Base-by-base conservation (phyloP, 495 filamentous ascomycete species). In the Penicillium goetzii region DNA sequence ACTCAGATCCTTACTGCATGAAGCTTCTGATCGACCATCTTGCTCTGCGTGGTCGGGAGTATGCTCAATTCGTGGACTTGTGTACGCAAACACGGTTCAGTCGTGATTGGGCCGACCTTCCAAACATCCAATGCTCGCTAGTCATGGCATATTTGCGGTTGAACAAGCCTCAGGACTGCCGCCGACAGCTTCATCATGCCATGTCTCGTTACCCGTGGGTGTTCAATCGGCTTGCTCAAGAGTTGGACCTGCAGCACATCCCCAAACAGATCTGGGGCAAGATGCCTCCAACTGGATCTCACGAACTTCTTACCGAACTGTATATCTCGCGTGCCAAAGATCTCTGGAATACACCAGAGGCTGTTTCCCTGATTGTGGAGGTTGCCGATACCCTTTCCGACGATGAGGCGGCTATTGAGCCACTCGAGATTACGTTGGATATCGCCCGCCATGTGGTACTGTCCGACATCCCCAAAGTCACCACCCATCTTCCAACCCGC, bases 261-360 rank as follows among this genome's bases (percentile, higher is more conserved):
- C 92, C 95, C 0, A 85, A 85, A 34, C 80, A 86, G 0, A 86
- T 97, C 36, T 98, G 94, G 94, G 93, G 91, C 43, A 81, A 86
- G 55, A 81, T 85, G 68, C 86, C 93, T 25, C 84, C 84, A 4
- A 85, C 86, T 7, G 78, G 84, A 14, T 81, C 84, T n/a, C 90
- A 96, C 60, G 84, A 85, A 54, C 81, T 98, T 12, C 79, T 93
- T 58, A 86, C 88, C 2, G 87, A 91, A 64, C 82, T 97, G 0
- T 98, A 97, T 73, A 84, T 93, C 40, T 78, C 86, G 25, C 86
- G 88, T 33, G 85, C 91, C 3, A 95, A 93, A 69, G 92, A 96
- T 68, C 81, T 97, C 17, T 99, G 96, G 96, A 92, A 91, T 62
- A 92, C 89, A 1, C 85, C 93, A 0, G 87, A 91, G 66, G 84